Conservation (phyloP, 1,284 basidiomycete species). For the Sparassis latifolia region DNA sequence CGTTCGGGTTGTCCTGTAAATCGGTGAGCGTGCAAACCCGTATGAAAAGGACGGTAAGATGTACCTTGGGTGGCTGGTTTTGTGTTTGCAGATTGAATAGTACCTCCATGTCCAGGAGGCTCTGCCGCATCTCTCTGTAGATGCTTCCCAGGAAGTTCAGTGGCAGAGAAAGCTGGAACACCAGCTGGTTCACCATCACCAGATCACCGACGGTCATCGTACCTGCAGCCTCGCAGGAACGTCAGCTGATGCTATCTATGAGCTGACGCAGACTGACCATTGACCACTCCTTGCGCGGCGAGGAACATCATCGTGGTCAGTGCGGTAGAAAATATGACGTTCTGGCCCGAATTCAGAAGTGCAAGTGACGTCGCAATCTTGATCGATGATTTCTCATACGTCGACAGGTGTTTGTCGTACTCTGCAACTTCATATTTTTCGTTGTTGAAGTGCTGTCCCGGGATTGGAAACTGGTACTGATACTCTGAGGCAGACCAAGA, state of each 20-base stretch:
- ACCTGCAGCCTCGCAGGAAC: conserved; percentile 37
- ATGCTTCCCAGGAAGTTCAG: conserved; percentile 97
- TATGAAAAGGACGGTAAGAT: background rate
- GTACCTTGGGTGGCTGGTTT: conserved; percentile 66
- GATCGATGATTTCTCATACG: conserved; percentile 88
- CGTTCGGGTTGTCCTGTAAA: conserved; percentile 59
- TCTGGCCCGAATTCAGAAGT: conserved; percentile 93
- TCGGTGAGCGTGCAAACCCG: conserved; percentile 1
- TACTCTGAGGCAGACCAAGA: background rate
- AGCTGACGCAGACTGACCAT: conserved; percentile 46
- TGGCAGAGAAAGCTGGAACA: conserved; percentile 94
- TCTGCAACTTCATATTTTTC: conserved; percentile 87
- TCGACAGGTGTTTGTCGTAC: conserved; percentile 85
- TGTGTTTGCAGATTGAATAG: conserved; percentile 89
- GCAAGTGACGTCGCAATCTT: conserved; percentile 95
- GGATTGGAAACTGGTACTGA: background rate
- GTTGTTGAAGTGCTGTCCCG: conserved; percentile 88
- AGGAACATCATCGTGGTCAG: conserved; percentile 95
- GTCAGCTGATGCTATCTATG: background rate
- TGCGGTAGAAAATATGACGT: conserved; percentile 90
- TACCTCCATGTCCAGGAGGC: conserved; percentile 94
- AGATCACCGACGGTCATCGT: conserved; percentile 98
- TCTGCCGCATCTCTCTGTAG: conserved; percentile 94
- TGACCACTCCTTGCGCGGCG: conserved; percentile 89
- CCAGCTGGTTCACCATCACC: conserved; percentile 99